Base-by-base conservation (phyloP, 257 asterid genomes). In the Parsonsia alboflavescens region DNA sequence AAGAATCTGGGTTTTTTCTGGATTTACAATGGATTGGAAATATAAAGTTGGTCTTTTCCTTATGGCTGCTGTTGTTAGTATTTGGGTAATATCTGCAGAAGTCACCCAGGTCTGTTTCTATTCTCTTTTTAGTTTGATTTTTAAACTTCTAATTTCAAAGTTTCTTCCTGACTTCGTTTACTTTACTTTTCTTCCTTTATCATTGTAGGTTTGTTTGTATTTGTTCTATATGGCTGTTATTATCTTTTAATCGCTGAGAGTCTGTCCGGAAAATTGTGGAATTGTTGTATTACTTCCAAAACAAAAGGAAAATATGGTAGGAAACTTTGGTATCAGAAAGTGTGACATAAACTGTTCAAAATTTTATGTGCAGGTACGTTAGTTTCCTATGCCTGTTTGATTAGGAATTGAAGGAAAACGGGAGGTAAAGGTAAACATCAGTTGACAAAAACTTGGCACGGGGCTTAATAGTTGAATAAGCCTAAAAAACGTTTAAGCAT, bases 61-160 rank as follows among this genome's bases (percentile, higher is more conserved):
- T 26, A 94, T 94, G 85, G 94, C 92, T 70, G 88, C 96, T 68
- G 99, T 94, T 67, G 99, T 94, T 73, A 75, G 92, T 77, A 94
- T 94, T 79, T 94, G 99, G 99, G 99, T 94, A 70, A 86, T 97
- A 80, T 94, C 99, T 36, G 99, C 99, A 41, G 99, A 94, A 89
- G 97, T 94, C 76, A 94, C 99, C 49, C 99, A 94, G 99, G 99
- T 94, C 65, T 44, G 59, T 42, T 30, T 57, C 53, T 44, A 44
- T 52, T 52, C 36, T 72, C 42, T 61, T 52, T 33, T 49, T 50
- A 44, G 21, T 59, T 50, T 71, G 8, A 7, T 9, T 61, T 75
- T 39, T 62, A 4, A 68, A 57, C 44, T 58, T 45, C 19, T 44
- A 26, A 36, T 71, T 71, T 45, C 58, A 17, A 5, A 22, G 17